A percentile compares a stretch with the other conserved stretches of the same genome.
Conservation (phyloP, 331 rosid species). For the Cydonia oblonga region DNA sequence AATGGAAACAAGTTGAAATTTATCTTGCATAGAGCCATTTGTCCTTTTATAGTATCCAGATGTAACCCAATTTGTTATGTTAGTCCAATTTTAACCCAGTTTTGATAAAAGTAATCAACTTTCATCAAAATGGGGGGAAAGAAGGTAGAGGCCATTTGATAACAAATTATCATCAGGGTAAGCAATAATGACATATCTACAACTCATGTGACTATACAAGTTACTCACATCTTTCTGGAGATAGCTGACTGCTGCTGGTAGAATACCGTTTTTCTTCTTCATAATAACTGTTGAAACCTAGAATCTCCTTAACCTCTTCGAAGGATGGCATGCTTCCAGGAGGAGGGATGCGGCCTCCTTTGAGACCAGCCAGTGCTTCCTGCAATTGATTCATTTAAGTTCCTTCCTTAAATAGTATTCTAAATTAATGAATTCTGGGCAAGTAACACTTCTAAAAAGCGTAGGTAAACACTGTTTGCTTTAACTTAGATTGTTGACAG, state of each 20-base stretch:
- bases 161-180: neutral
- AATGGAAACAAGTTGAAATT: neutral
- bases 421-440: neutral
- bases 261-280: conserved; percentile 89
- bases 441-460: neutral
- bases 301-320: conserved; percentile 72
- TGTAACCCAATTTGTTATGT: neutral
- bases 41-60: neutral
- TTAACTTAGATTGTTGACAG: neutral
- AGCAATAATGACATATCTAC: neutral
- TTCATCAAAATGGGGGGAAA: neutral
- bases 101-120: neutral
- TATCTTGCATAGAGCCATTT: neutral
- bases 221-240: conserved; percentile 50
- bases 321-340: conserved; percentile 92
- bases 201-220: neutral
- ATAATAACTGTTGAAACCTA: conserved; percentile 80
- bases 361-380: conserved; percentile 70
- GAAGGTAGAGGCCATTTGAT: conserved; percentile 5
- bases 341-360: conserved; percentile 86
- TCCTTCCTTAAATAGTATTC: neutral
- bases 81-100: neutral
- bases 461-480: neutral
- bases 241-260: conserved; percentile 28
- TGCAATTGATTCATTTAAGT: conserved; percentile 23